phyloP scores from a whole-genome alignment of 257 asterid genomes.

The Jacaranda copaia region DNA sequence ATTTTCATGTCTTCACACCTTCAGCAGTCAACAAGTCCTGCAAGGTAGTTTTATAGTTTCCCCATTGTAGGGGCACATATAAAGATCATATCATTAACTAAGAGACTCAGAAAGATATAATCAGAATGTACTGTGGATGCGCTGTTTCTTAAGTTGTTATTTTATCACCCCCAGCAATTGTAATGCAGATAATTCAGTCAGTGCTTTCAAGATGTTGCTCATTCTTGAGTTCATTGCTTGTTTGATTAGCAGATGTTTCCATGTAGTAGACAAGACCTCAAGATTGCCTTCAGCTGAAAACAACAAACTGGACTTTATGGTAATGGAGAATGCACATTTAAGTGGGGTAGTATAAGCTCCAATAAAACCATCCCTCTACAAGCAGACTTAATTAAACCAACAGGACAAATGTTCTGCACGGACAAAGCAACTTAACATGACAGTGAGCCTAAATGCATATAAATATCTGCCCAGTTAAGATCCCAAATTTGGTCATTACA shows the following conservation, averaged over 20 bases:
- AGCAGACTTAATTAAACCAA: not conserved
- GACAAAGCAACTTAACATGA: not conserved
- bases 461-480: not conserved
- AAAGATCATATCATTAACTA: constrained; percentile 10
- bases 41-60: not conserved
- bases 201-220: not conserved
- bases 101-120: constrained; percentile 5
- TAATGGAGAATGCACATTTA: not conserved
- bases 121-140: constrained; percentile 20
- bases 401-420: too few relatives aligned
- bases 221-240: not conserved
- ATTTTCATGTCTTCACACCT: constrained; percentile 1
- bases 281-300: not conserved
- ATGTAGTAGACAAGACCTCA: not conserved
- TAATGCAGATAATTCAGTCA: constrained; percentile 19
- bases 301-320: too few relatives aligned
- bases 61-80: not conserved
- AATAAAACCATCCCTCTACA: not conserved
- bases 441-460: not conserved
- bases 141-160: constrained; percentile 31
- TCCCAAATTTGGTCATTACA: not conserved
- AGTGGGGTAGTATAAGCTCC: not conserved
- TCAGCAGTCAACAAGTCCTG: not conserved
- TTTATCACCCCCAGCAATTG: constrained; percentile 22
- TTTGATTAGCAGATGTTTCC: not conserved